Evolutionary conservation across 2,329 filamentous ascomycete species (phyloP), one percentile per base, ranked within the genome.

Genomic region (Myriosclerotinia curreyana): DNA sequence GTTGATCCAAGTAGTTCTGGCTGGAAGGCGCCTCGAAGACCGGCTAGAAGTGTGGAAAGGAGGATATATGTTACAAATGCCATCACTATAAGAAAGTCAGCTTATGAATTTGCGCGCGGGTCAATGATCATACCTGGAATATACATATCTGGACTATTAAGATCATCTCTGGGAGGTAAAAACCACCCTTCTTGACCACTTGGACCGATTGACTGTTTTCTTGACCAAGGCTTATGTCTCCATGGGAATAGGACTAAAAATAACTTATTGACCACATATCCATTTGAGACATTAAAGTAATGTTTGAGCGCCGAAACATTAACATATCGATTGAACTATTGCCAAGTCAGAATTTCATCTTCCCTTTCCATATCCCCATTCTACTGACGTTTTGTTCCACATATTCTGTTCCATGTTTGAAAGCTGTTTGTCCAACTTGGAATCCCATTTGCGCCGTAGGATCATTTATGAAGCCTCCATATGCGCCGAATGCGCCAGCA

Each of bases 111-210:
- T n/a, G 44, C 38, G 8, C 7, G 22, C 2, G 12, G 31, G 31
- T 9, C 15, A 49, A 22, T 48, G 12, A 38, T 48, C 58, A 17
- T 65, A 62, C 63, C 63, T 65, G 93, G 93, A 72, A 99, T 99
- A 79, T 99, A 99, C 93, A 99, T 98, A 78, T 99, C 95, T 20
- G 96, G 95, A 69, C 92, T 96, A 79, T 99, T 99, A 77, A 98
- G 82, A 75, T 99, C 95, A 76, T 99, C 94, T 69, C 95, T 85
- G 2, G 95, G 95, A 6, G 95, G 92, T 9, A 97, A 83, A 77
- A 95, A 99, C 81, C 87, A 88, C 53, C 86, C 86, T 68, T 89
- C 87, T 71, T 88, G 85, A 59, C 88, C 84, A 74, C 84, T 86
- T 64, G 87, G 85, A 25, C 88, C 86, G 64, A 87, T 83, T 64